Conservation (phyloP, 257 asterid genomes). For the Linderniella brevidens region DNA sequence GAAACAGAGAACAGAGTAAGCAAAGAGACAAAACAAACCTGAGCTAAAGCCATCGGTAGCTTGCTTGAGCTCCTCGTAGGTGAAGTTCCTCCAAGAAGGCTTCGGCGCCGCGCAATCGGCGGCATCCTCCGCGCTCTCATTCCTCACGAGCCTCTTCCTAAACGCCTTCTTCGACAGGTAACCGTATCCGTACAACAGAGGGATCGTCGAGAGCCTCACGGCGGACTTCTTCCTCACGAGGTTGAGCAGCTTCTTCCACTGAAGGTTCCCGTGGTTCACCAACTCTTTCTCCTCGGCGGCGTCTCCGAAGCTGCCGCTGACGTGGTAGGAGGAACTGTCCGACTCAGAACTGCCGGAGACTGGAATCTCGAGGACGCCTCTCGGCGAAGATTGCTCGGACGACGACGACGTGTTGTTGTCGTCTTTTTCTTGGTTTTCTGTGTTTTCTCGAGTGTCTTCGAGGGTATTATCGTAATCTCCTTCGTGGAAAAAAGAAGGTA, state of each 20-base stretch:
- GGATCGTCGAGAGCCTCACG: slow-evolving; percentile 14
- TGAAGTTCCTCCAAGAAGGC: slow-evolving; percentile 78
- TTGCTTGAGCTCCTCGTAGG: slow-evolving; percentile 27
- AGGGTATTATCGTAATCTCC: no score
- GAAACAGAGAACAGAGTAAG: background rate
- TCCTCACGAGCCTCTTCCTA: slow-evolving; percentile 28
- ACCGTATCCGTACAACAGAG: slow-evolving; percentile 13
- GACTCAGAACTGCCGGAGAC: no score
- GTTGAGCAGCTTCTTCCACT: slow-evolving; percentile 28
- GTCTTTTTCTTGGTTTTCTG: no score
- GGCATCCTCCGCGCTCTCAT: slow-evolving; percentile 36
- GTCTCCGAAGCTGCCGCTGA: slow-evolving; percentile 5
- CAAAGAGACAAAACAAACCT: slow-evolving; percentile 28
- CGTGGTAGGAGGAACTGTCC: no score
- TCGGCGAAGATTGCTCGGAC: no score
- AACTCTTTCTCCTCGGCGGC: slow-evolving; percentile 6
- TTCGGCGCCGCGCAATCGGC: slow-evolving; percentile 30
- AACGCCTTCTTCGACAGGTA: slow-evolving; percentile 9
- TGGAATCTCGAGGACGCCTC: no score
- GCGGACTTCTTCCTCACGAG: slow-evolving; percentile 22
- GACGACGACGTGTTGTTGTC: no score
- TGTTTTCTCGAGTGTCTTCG: no score
- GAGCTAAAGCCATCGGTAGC: slow-evolving; percentile 55
- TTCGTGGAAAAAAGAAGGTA: no score
- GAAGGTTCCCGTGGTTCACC: slow-evolving; percentile 9